Conservation (phyloP, 2,329 filamentous ascomycete species). For the Colletotrichum tanaceti region DNA sequence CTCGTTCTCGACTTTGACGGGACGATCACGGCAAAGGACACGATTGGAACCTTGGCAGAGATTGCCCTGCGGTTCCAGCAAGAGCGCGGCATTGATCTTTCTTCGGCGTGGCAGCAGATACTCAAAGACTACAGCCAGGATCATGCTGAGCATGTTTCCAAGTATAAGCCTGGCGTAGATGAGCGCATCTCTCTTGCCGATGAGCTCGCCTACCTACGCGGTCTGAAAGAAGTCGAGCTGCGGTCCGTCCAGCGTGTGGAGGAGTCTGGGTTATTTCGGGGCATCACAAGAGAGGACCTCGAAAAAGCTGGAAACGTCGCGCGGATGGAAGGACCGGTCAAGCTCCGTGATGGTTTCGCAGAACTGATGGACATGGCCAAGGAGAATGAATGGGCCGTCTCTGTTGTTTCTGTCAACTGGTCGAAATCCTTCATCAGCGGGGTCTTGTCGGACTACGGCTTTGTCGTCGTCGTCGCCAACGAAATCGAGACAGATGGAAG, state of each 20-base stretch:
- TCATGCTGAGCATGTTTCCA: constrained; percentile 51
- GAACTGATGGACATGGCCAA: constrained; percentile 47
- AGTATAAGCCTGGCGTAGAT: constrained; percentile 49
- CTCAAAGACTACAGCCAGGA: constrained; percentile 60
- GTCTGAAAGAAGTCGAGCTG: constrained; percentile 58
- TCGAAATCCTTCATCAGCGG: constrained; percentile 60
- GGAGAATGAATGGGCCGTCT: constrained; percentile 52
- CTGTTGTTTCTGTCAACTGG: constrained; percentile 65
- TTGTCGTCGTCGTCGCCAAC: constrained; percentile 59
- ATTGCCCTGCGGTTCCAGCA: constrained; percentile 53
- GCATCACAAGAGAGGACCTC: constrained; percentile 50
- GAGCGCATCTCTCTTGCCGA: constrained; percentile 51
- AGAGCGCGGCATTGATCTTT: constrained; percentile 48
- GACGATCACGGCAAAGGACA: constrained; percentile 67
- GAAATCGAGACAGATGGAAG: constrained; percentile 52
- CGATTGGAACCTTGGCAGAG: constrained; percentile 60
- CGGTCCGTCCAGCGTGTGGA: constrained; percentile 59
- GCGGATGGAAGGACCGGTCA: constrained; percentile 49
- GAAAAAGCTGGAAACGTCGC: constrained; percentile 53
- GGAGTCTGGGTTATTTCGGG: constrained; percentile 58
- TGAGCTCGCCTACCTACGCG: constrained; percentile 59
- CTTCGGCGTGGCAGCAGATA: constrained; percentile 57
- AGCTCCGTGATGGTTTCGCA: constrained; percentile 55
- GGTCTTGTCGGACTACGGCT: constrained; percentile 49
- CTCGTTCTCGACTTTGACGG: constrained; percentile 70